These are phyloP conservation scores for Brasilioporus rufonigricans DNA, from an alignment of 768 basidiomycete genomes.

Conservation along the genomic window DNA sequence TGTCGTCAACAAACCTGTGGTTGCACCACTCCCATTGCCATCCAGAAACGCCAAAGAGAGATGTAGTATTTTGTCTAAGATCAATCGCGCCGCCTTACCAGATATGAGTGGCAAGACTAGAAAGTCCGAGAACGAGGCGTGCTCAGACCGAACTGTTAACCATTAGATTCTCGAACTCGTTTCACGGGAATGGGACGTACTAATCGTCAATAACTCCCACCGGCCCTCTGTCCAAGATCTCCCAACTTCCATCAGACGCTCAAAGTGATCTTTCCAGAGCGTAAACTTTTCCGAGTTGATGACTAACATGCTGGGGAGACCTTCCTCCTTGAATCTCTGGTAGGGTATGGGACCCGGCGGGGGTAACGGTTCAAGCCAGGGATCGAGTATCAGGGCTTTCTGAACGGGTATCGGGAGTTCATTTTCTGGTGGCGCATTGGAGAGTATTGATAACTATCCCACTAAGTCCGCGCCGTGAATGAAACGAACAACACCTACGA, in stretches of 20 bases:
- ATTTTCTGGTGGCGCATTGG: conserved; percentile 42
- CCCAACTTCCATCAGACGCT: conserved; percentile 51
- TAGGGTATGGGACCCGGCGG: conserved; percentile 46
- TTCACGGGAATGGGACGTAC: conserved; percentile 30
- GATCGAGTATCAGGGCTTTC: conserved; percentile 68
- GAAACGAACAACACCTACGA: conserved; percentile 35
- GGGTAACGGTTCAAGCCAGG: conserved; percentile 80
- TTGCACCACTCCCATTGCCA: background rate
- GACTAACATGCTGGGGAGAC: conserved; percentile 49
- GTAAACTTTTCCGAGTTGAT: conserved; percentile 80
- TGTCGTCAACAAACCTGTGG: conserved; percentile 2
- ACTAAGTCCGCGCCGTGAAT: background rate
- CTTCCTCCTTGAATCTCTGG: conserved; percentile 4
- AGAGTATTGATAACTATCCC: conserved; percentile 54
- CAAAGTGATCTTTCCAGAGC: conserved; percentile 75
- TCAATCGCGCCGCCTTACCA: conserved; percentile 16
- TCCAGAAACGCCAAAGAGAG: conserved; percentile 27
- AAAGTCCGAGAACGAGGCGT: conserved; percentile 32
- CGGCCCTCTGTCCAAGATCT: conserved; percentile 51
- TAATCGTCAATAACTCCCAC: conserved; percentile 46
- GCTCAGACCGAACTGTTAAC: conserved; percentile 22
- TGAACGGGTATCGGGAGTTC: conserved; percentile 49
- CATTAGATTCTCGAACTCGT: background rate
- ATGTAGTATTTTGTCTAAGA: conserved; percentile 22
- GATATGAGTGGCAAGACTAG: conserved; percentile 19